Percentiles rank a stretch among this genome's conserved stretches.
These are phyloP conservation scores for Penicillium aurantiogriseum DNA, from an alignment of 2,329 filamentous ascomycete genomes.

Conservation along the genomic window DNA sequence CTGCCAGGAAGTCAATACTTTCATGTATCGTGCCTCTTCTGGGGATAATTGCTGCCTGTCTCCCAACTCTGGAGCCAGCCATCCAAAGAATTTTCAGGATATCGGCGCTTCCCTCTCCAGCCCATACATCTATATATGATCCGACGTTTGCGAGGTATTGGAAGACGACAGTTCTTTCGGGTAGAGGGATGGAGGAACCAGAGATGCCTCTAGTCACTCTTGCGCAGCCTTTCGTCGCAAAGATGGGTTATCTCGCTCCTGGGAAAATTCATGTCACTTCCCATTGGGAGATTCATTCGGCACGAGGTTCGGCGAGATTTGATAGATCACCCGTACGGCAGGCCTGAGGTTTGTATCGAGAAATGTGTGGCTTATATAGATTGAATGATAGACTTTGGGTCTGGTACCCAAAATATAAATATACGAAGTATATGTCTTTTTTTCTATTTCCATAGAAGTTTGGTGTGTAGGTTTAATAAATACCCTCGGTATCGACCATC, in stretches of 20 bases:
- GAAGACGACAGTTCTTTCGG: slow-evolving; percentile 12
- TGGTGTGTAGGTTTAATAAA: not conserved
- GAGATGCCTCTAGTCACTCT: slow-evolving; percentile 17
- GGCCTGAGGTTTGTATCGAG: not conserved
- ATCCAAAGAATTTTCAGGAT: slow-evolving; percentile 6
- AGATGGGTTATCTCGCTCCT: slow-evolving; percentile 17
- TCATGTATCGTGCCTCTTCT: slow-evolving; percentile 10
- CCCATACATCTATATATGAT: not conserved
- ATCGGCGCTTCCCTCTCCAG: slow-evolving; percentile 1
- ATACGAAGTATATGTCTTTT: not conserved
- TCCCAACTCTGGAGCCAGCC: slow-evolving; percentile 13
- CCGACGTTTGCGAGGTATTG: slow-evolving; percentile 12
- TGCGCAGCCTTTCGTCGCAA: slow-evolving; percentile 12
- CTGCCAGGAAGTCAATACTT: slow-evolving; percentile 15
- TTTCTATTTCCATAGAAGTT: not conserved
- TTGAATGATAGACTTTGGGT: not conserved
- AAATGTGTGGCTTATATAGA: not conserved
- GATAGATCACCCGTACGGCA: slow-evolving; percentile 17
- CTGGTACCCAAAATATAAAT: not conserved
- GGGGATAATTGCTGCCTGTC: slow-evolving; percentile 19
- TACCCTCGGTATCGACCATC: not conserved
- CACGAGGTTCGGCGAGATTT: slow-evolving; percentile 21
- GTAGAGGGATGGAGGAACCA: slow-evolving; percentile 11
- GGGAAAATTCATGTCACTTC: slow-evolving; percentile 25
- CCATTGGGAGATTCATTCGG: slow-evolving; percentile 27